Evolutionary conservation across 148 eudicot genomes (phyloP).

Genomic region (Rhododendron mucronatum): DNA sequence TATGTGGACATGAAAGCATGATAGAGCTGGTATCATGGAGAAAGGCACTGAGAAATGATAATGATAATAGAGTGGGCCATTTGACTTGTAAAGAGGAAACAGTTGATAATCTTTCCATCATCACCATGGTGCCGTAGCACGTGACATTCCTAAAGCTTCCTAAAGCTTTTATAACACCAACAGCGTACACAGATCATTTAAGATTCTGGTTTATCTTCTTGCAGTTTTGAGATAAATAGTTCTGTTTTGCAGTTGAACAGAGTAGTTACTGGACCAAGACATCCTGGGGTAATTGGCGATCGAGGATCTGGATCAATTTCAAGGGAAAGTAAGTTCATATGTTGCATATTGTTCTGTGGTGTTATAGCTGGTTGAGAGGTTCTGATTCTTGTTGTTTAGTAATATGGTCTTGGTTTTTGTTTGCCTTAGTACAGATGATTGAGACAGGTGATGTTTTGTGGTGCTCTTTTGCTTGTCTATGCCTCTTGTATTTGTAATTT

Average conservation of each 20-base stretch:
- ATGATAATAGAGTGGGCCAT: not conserved
- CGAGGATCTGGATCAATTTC: conserved; percentile 97
- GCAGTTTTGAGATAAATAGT: conserved; percentile 5
- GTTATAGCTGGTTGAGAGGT: not conserved
- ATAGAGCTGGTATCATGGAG: not conserved
- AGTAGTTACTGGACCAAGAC: conserved; percentile 83
- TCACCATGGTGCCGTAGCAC: not conserved
- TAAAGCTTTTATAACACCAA: not conserved
- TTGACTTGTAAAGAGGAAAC: not conserved
- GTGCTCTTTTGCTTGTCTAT: not conserved
- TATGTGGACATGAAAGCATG: not conserved
- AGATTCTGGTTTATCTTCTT: not conserved
- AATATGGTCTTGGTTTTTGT: too few relatives aligned
- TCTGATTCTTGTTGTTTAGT: not conserved
- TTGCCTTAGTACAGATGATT: not conserved
- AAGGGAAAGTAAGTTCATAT: conserved; percentile 78
- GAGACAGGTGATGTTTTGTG: not conserved
- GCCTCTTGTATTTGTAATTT: not conserved
- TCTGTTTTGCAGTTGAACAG: conserved; percentile 68
- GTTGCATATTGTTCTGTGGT: conserved; percentile 4
- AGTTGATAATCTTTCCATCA: not conserved
- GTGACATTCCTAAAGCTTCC: not conserved
- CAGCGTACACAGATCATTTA: not conserved
- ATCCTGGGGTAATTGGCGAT: conserved; percentile 97
- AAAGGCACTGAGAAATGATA: not conserved